Conservation (phyloP, 305 asterid genomes). For the Fraxinus ornus region DNA sequence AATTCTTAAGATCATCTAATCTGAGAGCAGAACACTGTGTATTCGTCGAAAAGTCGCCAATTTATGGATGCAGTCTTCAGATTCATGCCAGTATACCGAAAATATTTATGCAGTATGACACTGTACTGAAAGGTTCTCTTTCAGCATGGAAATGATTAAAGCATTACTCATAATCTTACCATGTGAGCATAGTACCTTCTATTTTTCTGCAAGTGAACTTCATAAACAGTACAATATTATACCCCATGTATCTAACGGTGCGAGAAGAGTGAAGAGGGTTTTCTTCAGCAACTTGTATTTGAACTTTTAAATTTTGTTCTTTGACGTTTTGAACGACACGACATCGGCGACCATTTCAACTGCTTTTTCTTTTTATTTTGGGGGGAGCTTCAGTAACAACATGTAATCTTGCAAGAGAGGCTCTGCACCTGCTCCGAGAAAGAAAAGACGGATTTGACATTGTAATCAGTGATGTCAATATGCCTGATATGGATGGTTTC, state of each 20-base stretch:
- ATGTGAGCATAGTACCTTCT: background rate
- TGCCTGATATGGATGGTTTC: conserved; percentile 99
- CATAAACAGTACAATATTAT: background rate
- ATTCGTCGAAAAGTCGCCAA: background rate
- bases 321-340: background rate
- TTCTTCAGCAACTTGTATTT: background rate
- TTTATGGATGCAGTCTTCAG: background rate
- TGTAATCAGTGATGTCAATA: conserved; percentile 90
- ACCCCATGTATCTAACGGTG: background rate
- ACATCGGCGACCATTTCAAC: background rate
- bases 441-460: conserved; percentile 79
- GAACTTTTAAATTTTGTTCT: background rate
- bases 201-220: background rate
- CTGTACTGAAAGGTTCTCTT: background rate
- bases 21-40: background rate
- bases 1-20: background rate
- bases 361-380: background rate
- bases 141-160: background rate
- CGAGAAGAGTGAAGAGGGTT: background rate
- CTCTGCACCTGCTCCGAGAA: conserved; percentile 77
- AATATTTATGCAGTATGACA: background rate
- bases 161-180: background rate
- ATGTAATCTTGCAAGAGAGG: conserved; percentile 80
- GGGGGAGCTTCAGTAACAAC: conserved; percentile 60
- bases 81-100: background rate